Percentiles rank a stretch among this genome's conserved stretches.
Evolutionary conservation across 306 rosid species (phyloP).

Genomic region (Castanea sativa): DNA sequence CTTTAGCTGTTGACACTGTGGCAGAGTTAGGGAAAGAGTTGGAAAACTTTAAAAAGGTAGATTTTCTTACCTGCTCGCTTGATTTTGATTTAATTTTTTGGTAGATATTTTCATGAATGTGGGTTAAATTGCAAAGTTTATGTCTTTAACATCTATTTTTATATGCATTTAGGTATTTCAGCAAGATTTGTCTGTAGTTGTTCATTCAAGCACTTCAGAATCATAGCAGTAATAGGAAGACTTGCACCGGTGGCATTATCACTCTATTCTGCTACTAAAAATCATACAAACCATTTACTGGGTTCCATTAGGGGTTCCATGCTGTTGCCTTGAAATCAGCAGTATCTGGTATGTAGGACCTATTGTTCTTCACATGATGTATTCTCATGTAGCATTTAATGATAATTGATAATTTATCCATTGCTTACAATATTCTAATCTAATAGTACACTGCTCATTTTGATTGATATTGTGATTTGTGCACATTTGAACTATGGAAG

Average conservation of each 20-base stretch:
- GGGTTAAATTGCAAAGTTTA: neutral
- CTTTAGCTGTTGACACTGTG: constrained; percentile 5
- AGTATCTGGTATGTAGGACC: neutral
- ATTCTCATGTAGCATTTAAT: neutral
- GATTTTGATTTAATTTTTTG: neutral
- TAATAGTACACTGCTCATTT: neutral
- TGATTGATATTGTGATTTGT: neutral
- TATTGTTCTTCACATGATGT: neutral
- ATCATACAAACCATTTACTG: neutral
- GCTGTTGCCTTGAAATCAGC: neutral
- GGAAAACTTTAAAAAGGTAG: constrained; percentile 27
- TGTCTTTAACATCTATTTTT: neutral
- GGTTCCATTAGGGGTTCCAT: neutral
- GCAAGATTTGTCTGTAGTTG: constrained; percentile 14
- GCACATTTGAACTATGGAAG: constrained; percentile 7
- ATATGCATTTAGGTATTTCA: constrained; percentile 11
- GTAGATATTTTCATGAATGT: neutral
- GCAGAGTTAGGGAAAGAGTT: constrained; percentile 29
- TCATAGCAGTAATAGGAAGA: neutral
- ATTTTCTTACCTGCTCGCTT: neutral
- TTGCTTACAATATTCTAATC: neutral
- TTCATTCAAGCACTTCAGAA: constrained; percentile 12
- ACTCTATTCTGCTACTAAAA: neutral
- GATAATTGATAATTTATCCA: neutral
- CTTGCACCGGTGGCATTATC: neutral